Percentiles rank a stretch among this genome's conserved stretches.
Evolutionary conservation across 106 monocot species (phyloP).

Genomic region (Phalaenopsis aphrodite): DNA sequence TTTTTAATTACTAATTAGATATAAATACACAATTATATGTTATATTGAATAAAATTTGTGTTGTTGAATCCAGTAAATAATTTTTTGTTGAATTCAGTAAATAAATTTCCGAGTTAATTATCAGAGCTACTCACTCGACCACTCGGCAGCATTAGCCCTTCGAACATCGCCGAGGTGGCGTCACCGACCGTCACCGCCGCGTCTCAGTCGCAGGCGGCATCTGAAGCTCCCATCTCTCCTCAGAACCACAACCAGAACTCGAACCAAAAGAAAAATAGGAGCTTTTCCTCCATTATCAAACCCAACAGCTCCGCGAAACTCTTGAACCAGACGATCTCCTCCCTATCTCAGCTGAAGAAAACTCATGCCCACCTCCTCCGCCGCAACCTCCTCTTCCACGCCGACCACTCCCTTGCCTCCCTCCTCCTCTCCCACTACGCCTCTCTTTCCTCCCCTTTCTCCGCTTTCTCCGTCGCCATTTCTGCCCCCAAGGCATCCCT

Average conservation of each 20-base stretch:
- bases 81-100: no score
- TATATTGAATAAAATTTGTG: no score
- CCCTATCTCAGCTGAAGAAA: constrained; percentile 8
- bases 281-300: not conserved
- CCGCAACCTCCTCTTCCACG: constrained; percentile 14
- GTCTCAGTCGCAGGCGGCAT: not conserved
- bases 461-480: constrained; percentile 7
- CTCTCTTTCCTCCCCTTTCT: constrained; percentile 11
- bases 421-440: constrained; percentile 9
- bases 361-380: constrained; percentile 33
- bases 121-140: not conserved
- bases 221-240: not conserved
- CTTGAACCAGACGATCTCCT: not conserved
- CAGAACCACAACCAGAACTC: not conserved
- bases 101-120: no score
- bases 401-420: constrained; percentile 1
- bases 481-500: not conserved
- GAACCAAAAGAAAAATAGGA: not conserved
- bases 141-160: not conserved
- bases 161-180: not conserved
- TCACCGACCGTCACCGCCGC: not conserved
- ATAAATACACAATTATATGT: no score
- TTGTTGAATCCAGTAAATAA: no score
- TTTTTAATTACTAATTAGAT: no score
- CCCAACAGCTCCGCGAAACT: not conserved